Percentiles rank a stretch among this genome's conserved stretches.
phyloP scores from a whole-genome alignment of 805 yeast species.

The Sugiyamaella mastotermitis region DNA sequence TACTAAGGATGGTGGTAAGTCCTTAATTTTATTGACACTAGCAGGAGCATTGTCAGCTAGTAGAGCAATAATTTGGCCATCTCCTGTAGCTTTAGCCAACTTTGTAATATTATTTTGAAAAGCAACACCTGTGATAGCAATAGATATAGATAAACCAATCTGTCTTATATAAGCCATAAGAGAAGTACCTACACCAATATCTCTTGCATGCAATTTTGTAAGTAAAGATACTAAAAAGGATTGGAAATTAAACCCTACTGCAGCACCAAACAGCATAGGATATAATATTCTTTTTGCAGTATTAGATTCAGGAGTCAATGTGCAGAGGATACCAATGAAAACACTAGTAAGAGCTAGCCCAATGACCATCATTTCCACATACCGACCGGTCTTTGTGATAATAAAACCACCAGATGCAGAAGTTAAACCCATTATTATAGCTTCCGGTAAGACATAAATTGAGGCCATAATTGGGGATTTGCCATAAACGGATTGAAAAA shows the following conservation, averaged over 20 bases:
- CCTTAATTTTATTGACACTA: conserved; percentile 15
- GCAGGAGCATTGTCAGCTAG: conserved; percentile 17
- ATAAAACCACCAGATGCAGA: conserved; percentile 42
- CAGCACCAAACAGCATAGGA: conserved; percentile 42
- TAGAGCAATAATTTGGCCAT: conserved; percentile 6
- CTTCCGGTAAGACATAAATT: conserved; percentile 39
- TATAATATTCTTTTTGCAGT: conserved; percentile 37
- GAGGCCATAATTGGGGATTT: conserved; percentile 37
- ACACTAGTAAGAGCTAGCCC: conserved; percentile 36
- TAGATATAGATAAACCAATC: conserved; percentile 35
- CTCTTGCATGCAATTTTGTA: conserved; percentile 46
- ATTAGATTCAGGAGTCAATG: conserved; percentile 37
- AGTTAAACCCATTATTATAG: conserved; percentile 37
- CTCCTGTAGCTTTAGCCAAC: conserved; percentile 20
- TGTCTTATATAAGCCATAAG: conserved; percentile 39
- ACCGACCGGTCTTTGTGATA: conserved; percentile 37
- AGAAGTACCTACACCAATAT: conserved; percentile 43
- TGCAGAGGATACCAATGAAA: conserved; percentile 40
- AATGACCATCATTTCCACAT: conserved; percentile 37
- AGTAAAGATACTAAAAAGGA: conserved; percentile 42
- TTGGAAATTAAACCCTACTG: conserved; percentile 45
- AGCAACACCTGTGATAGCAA: conserved; percentile 39
- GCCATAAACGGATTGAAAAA: conserved; percentile 42
- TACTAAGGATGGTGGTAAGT: conserved; percentile 9
- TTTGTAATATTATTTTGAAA: conserved; percentile 38